Base-by-base conservation (phyloP, 2,329 filamentous ascomycete species). In the Sporothrix luriei region DNA sequence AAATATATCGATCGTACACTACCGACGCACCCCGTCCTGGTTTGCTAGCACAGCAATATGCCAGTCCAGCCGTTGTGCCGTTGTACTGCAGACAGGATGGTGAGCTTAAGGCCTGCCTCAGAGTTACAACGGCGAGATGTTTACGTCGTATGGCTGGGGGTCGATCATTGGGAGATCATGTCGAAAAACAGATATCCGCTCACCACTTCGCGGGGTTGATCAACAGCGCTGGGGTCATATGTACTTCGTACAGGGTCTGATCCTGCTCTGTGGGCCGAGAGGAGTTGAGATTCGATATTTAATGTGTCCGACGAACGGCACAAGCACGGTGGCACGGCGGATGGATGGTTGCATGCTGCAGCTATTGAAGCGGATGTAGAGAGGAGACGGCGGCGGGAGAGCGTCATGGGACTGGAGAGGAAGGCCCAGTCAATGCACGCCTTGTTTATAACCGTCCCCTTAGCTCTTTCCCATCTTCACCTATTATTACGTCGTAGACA, bases 161-260 rank as follows among this genome's bases (percentile, higher is more conserved):
- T 21, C 16, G 26, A 65, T 51, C 46, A 65, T 26, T 51, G 46
- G 62, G 26, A 38, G 62, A 65, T 51, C 46, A 38, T 65, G 46
- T 46, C 62, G 62, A 51, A 51, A 49, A 46, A 65, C 14, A 6
- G 38, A 46, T 19, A 38, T 10, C 21, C 62, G 26, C 43, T 16
- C 24, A 33, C 29, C 24, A 49, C 43, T n/a, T 48, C 24, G 40
- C 61, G 61, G 61, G 40, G 40, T 64, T 13, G 61, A 49, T 49
- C 40, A 19, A 33, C 43, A 43, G 14, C 29, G n/a, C 40, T 48
- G n/a, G 24, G 59, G 55, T 43, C 19, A 21, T 38, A 61, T 38
- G 21, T 46, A 62, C 59, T 38, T 43, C 33, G 21, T 46, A 62
- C 59, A 48, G 40, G 40, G 59, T 21, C 13, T 43, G 57, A 40